Conservation (phyloP, 1,284 basidiomycete species). For the Cystobasidium slooffiae region DNA sequence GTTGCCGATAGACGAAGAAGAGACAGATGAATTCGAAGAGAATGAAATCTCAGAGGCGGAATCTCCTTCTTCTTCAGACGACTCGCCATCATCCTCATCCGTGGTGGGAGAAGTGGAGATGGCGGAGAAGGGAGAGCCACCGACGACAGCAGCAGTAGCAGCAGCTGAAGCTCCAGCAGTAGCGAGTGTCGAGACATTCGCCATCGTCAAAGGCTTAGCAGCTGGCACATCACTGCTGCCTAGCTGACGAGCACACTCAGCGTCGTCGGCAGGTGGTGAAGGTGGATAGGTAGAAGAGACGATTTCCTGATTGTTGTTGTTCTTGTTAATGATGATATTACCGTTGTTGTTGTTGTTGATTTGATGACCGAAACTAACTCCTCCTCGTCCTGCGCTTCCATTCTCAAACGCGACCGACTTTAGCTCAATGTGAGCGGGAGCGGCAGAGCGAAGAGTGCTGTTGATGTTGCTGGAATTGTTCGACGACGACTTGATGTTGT, state of each 20-base stretch:
- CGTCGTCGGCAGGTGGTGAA: conserved; percentile 36
- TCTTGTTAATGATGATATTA: conserved; percentile 14
- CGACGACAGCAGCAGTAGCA: neutral
- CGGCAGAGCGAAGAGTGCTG: conserved; percentile 15
- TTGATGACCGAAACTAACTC: conserved; percentile 22
- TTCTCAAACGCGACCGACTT: neutral
- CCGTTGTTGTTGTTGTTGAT: neutral
- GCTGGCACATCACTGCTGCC: neutral
- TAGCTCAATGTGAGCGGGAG: conserved; percentile 11
- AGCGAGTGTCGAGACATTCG: conserved; percentile 37
- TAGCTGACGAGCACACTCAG: neutral
- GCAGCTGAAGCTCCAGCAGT: neutral
- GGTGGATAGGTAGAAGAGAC: conserved; percentile 27
- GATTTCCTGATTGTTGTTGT: neutral
- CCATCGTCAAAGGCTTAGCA: conserved; percentile 38
- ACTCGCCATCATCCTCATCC: conserved; percentile 22
- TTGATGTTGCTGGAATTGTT: conserved; percentile 18
- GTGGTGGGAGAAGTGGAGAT: conserved; percentile 31
- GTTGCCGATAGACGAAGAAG: conserved; percentile 1
- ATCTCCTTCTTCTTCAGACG: conserved; percentile 26
- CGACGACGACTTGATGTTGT: neutral
- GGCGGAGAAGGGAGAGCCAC: conserved; percentile 30
- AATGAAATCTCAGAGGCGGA: conserved; percentile 30
- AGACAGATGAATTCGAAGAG: conserved; percentile 24
- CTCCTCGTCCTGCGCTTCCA: neutral